These are phyloP conservation scores for Zopfia rhizophila DNA, from an alignment of 2,329 filamentous ascomycete genomes.

Conservation along the genomic window DNA sequence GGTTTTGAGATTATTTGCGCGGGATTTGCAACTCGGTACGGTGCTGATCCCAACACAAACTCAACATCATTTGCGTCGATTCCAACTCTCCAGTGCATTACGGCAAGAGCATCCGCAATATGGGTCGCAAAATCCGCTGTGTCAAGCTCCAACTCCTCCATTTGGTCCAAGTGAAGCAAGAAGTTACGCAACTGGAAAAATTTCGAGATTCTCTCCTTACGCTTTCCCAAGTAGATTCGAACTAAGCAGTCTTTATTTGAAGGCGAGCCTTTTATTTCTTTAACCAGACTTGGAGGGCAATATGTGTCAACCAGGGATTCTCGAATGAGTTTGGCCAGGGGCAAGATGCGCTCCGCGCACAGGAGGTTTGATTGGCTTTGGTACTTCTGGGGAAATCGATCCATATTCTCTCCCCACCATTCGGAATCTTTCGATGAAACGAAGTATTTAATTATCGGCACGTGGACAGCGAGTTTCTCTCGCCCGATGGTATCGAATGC, in stretches of 20 bases:
- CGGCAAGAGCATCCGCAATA: slow-evolving; percentile 63
- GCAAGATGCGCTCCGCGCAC: slow-evolving; percentile 47
- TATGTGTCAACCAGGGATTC: slow-evolving; percentile 44
- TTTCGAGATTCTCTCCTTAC: slow-evolving; percentile 12
- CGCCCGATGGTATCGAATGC: slow-evolving; percentile 2
- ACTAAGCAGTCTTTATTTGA: slow-evolving; percentile 57
- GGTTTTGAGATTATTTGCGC: not conserved
- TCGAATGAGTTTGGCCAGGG: slow-evolving; percentile 37
- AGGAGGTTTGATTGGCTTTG: slow-evolving; percentile 47
- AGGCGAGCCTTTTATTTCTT: slow-evolving; percentile 25
- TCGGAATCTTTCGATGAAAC: slow-evolving; percentile 5
- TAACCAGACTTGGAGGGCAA: slow-evolving; percentile 35
- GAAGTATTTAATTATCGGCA: slow-evolving; percentile 8
- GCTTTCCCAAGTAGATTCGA: slow-evolving; percentile 60
- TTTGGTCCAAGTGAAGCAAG: slow-evolving; percentile 62
- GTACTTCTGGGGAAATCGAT: slow-evolving; percentile 40
- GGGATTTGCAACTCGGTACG: slow-evolving; percentile 5
- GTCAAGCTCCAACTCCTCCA: slow-evolving; percentile 56
- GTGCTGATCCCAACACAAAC: slow-evolving; percentile 60
- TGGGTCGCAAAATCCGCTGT: slow-evolving; percentile 49
- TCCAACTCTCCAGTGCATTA: slow-evolving; percentile 60
- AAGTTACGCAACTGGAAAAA: slow-evolving; percentile 61
- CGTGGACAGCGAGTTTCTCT: slow-evolving; percentile 7
- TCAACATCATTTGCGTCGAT: slow-evolving; percentile 66
- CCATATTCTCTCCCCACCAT: slow-evolving; percentile 18